A percentile compares a stretch with the other conserved stretches of the same genome.
phyloP scores from a whole-genome alignment of 2,329 filamentous ascomycete species.

The Phialocephala sp. region DNA sequence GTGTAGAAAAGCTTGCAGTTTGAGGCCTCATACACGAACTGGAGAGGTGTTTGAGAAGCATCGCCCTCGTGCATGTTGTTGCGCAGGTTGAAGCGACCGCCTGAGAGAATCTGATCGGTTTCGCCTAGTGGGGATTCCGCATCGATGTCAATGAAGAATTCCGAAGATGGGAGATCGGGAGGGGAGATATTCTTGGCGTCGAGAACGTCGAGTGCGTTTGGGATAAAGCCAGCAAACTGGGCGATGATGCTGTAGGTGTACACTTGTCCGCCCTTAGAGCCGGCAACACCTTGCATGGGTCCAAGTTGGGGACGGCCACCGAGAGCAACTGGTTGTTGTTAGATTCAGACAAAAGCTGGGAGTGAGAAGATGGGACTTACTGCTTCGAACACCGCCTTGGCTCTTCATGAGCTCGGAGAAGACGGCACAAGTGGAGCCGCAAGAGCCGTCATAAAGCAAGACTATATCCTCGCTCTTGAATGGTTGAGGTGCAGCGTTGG shows the following conservation, averaged over 20 bases:
- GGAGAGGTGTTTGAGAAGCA: slow-evolving; percentile 17
- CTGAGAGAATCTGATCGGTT: not conserved
- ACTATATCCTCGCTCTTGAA: slow-evolving; percentile 49
- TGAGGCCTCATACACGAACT: slow-evolving; percentile 21
- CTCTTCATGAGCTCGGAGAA: slow-evolving; percentile 23
- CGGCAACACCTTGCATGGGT: slow-evolving; percentile 23
- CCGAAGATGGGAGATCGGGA: not conserved
- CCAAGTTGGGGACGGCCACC: slow-evolving; percentile 21
- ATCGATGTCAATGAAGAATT: slow-evolving; percentile 3
- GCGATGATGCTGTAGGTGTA: slow-evolving; percentile 10
- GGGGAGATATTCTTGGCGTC: not conserved
- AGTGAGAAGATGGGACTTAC: too few species aligned
- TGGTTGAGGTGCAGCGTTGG: slow-evolving; percentile 31
- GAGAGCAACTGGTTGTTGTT: not conserved
- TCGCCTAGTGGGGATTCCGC: slow-evolving; percentile 10
- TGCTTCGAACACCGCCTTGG: slow-evolving; percentile 3
- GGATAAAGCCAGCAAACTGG: not conserved
- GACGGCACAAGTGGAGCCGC: slow-evolving; percentile 23
- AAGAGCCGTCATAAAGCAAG: slow-evolving; percentile 33
- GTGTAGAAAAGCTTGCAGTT: slow-evolving; percentile 27
- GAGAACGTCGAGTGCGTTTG: not conserved
- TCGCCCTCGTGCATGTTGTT: slow-evolving; percentile 10
- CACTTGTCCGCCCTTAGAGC: slow-evolving; percentile 22
- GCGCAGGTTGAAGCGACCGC: slow-evolving; percentile 4
- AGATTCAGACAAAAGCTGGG: too few species aligned